Conservation (phyloP, 2,329 filamentous ascomycete genomes). For the Colletotrichum sp. region DNA sequence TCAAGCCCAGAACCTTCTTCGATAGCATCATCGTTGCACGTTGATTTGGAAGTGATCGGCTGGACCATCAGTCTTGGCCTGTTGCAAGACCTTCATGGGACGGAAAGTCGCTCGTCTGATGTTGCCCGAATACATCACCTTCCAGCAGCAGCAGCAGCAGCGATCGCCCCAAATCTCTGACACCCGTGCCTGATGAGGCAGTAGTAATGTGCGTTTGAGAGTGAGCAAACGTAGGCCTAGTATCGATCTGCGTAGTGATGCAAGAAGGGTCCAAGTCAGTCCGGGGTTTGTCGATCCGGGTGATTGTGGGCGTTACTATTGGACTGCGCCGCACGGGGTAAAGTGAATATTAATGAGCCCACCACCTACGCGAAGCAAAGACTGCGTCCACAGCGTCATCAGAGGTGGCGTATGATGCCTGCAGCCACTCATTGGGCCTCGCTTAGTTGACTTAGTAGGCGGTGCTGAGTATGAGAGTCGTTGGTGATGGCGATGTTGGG, state of each 20-base stretch:
- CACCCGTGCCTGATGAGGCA: not conserved
- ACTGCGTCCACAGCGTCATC: not conserved
- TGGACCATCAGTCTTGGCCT: not conserved
- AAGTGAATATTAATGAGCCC: not conserved
- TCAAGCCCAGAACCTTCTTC: not conserved
- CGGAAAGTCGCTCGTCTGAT: not conserved
- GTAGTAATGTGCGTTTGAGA: not conserved
- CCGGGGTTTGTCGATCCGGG: constrained; percentile 1
- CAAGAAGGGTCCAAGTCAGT: constrained; percentile 8
- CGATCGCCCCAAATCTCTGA: not conserved
- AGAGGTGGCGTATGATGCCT: not conserved
- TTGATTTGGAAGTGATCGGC: not conserved
- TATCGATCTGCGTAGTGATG: constrained; percentile 6
- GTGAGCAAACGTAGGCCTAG: not conserved
- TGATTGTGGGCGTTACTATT: not conserved
- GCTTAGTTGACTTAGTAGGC: not conserved
- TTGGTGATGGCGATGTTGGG: not conserved
- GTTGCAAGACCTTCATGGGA: not conserved
- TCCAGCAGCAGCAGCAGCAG: not conserved
- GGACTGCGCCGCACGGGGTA: constrained; percentile 6
- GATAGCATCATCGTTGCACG: not conserved
- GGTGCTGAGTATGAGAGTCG: not conserved
- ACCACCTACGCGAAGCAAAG: not conserved
- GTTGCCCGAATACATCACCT: not conserved
- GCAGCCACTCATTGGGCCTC: not conserved